phyloP scores from a whole-genome alignment of 805 yeast species.

The Pichia gijzeniarum region DNA sequence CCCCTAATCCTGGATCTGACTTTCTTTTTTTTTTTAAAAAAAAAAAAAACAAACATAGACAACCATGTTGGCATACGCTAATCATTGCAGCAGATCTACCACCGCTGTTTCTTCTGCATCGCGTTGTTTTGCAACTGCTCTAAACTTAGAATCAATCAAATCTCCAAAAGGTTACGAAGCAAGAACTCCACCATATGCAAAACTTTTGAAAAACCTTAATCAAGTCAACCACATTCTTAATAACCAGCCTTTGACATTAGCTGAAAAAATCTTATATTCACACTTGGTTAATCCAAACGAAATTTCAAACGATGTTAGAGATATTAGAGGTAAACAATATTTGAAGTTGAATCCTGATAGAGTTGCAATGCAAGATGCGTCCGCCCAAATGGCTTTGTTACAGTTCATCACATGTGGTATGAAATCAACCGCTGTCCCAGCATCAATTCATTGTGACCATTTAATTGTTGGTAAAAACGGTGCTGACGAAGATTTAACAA shows the following conservation, averaged over 20 bases:
- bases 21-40: too few species aligned
- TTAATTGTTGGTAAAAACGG: slow-evolving; percentile 94
- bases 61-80: slow-evolving; percentile 10
- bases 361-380: slow-evolving; percentile 98
- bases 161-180: slow-evolving; percentile 58
- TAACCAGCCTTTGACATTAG: slow-evolving; percentile 73
- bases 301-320: slow-evolving; percentile 44
- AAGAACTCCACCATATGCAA: slow-evolving; percentile 84
- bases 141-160: slow-evolving; percentile 17
- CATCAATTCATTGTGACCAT: slow-evolving; percentile 97
- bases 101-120: not conserved
- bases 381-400: slow-evolving; percentile 96
- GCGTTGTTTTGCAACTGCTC: slow-evolving; percentile 24
- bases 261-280: slow-evolving; percentile 92
- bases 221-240: slow-evolving; percentile 30
- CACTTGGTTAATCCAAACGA: slow-evolving; percentile 91
- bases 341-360: slow-evolving; percentile 94
- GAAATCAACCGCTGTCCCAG: slow-evolving; percentile 88
- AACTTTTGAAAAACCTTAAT: slow-evolving; percentile 56
- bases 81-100: slow-evolving; percentile 8
- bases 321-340: slow-evolving; percentile 79
- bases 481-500: slow-evolving; percentile 74
- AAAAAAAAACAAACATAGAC: not conserved
- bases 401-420: slow-evolving; percentile 96
- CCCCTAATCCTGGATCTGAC: not conserved